A percentile compares a stretch with the other conserved stretches of the same genome.
These are phyloP conservation scores for Avena sativa DNA, from an alignment of 176 grass and related monocot genomes.

Conservation along the genomic window DNA sequence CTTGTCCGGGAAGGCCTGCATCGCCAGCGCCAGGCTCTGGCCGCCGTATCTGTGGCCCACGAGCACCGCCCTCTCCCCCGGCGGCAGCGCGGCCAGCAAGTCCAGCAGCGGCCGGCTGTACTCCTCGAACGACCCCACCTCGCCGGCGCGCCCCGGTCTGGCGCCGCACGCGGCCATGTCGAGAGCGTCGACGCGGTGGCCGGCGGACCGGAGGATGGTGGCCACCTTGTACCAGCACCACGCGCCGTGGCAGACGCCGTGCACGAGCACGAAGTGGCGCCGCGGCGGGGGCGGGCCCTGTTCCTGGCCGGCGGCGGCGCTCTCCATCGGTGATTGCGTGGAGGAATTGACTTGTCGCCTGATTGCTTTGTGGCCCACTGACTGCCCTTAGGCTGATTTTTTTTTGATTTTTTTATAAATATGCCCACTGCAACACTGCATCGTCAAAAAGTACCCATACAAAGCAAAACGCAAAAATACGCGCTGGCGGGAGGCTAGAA, in stretches of 20 bases:
- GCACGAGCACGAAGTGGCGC: conserved; percentile 58
- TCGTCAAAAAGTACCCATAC: too few species aligned
- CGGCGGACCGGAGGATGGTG: not conserved
- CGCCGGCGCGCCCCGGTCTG: conserved; percentile 13
- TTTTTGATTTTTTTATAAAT: too few species aligned
- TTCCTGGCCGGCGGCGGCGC: not conserved
- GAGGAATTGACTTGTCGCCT: too few species aligned
- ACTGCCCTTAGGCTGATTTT: too few species aligned
- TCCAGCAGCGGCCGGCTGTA: conserved; percentile 37
- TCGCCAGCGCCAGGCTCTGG: conserved; percentile 36
- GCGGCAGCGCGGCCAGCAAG: not conserved
- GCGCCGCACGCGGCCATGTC: conserved; percentile 57
- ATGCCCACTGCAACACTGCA: too few species aligned
- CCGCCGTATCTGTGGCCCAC: conserved; percentile 59
- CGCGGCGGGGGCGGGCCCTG: not conserved
- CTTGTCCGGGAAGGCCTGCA: conserved; percentile 52
- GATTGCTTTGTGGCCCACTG: too few species aligned
- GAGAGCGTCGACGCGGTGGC: conserved; percentile 55
- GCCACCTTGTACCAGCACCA: conserved; percentile 58
- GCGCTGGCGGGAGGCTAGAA: too few species aligned
- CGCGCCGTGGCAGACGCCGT: conserved; percentile 55
- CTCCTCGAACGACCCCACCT: conserved; percentile 38
- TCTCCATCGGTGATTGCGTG: conserved; percentile 33
- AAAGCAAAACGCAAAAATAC: too few species aligned
- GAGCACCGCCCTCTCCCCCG: conserved; percentile 48